Conservation (phyloP, 2,329 filamentous ascomycete genomes). For the Ceratocystis diversiconidia region DNA sequence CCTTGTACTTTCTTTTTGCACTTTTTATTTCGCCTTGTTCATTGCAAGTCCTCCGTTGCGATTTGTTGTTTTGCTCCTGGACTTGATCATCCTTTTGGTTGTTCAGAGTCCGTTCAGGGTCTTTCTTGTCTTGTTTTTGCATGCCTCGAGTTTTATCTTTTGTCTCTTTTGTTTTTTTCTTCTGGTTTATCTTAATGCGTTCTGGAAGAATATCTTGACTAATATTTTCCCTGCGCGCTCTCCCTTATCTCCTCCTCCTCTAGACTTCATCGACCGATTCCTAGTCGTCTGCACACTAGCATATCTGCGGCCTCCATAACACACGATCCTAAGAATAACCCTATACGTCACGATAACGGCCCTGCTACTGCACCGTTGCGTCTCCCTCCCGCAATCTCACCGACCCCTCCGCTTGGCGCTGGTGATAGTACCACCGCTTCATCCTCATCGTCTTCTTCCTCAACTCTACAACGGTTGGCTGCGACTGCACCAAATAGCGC, state of each 20-base stretch:
- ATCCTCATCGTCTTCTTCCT: neutral
- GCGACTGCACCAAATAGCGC: neutral
- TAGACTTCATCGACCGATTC: slow-evolving; percentile 11
- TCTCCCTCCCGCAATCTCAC: neutral
- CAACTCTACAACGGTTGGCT: neutral
- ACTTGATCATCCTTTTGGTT: slow-evolving; percentile 1
- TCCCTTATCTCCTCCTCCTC: neutral
- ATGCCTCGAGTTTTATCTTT: no score
- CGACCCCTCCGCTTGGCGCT: neutral
- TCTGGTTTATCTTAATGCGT: neutral
- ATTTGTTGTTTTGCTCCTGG: neutral
- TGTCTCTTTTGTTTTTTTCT: neutral
- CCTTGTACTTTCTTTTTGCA: neutral
- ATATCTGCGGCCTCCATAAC: slow-evolving; percentile 9
- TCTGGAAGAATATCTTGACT: neutral
- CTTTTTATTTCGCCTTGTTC: neutral
- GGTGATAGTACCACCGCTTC: neutral
- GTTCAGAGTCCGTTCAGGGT: neutral
- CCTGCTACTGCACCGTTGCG: slow-evolving; percentile 14
- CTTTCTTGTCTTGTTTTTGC: neutral
- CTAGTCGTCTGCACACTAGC: slow-evolving; percentile 16
- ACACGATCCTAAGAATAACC: neutral
- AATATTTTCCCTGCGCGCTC: neutral
- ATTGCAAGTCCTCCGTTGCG: neutral
- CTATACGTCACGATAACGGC: slow-evolving; percentile 11